Evolutionary conservation across 2,329 filamentous ascomycete genomes (phyloP), one percentile per base, ranked within the genome.

Genomic region (Trichoderma atrobrunneum): DNA sequence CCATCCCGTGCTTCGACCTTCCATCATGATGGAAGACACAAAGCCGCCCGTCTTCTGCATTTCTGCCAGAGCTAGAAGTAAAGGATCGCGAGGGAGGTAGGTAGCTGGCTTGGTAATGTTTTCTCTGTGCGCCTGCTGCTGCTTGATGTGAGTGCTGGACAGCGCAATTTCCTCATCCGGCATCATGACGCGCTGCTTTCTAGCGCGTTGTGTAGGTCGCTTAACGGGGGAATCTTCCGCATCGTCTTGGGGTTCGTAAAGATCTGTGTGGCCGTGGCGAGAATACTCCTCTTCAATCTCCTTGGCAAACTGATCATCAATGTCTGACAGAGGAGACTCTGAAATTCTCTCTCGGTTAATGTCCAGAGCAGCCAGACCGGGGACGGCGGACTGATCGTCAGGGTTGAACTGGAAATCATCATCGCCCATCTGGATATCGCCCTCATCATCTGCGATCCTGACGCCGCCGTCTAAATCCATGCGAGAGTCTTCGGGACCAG

Each of bases 41-140:
- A 99, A 98, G 51, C 91, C 93, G 69, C 96, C 95, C 69, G 89
- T 94, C 83, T 92, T 94, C 81, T 98, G 96, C 88, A 98, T 92
- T 77, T 95, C 93, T 85, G 97, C 92, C 26, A 99, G 85, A 39
- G 94, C 93, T 34, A 98, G 87, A 16, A 98, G 86, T 69, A 95
- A 90, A 2, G 95, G 93, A 76, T 99, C 94, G 51, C 93, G 90
- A 2, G 95, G 94, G 59, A 99, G 85, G 82, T 97, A 97, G 0
- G 91, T 90, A 7, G 93, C 90, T 2, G 92, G 89, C 81, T 92
- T 95, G 72, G 97, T 86, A 74, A 98, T 98, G 77, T 92, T 93
- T 60, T 93, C 92, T 75, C 93, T 92, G 79, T 97, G 93, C 72
- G 90, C 87, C 80, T 97, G 94, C 80, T 97, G 94, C 75, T 92